phyloP scores from a whole-genome alignment of 805 yeast species.

The Yamadazyma philogaea region DNA sequence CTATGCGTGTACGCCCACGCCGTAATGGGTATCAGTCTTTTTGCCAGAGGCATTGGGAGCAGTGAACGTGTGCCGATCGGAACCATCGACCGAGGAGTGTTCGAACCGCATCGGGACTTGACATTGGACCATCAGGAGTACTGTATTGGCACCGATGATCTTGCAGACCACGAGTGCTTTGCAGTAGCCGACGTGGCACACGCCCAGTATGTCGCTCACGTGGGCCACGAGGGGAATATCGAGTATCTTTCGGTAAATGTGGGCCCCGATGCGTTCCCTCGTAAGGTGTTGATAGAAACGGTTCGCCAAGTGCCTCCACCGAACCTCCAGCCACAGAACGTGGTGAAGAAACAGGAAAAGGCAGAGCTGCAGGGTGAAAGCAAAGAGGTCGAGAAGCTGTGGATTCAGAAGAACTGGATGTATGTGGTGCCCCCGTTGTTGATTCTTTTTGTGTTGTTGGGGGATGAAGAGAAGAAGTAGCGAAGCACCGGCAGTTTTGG shows the following conservation, averaged over 20 bases:
- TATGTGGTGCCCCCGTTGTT: conserved; percentile 52
- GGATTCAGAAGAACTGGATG: conserved; percentile 62
- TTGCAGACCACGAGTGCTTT: conserved; percentile 31
- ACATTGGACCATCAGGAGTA: background rate
- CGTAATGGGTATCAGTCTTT: background rate
- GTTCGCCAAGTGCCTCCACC: conserved; percentile 21
- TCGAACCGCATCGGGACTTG: background rate
- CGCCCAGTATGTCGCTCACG: conserved; percentile 13
- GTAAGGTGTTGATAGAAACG: conserved; percentile 1
- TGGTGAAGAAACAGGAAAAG: conserved; percentile 6
- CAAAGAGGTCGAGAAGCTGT: conserved; percentile 37
- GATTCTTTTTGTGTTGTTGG: conserved; percentile 28
- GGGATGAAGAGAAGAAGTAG: conserved; percentile 16
- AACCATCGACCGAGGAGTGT: background rate
- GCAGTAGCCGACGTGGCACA: conserved; percentile 13
- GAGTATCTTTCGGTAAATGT: conserved; percentile 3
- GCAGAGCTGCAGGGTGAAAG: conserved; percentile 11
- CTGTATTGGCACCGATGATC: conserved; percentile 30
- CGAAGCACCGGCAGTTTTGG: no score
- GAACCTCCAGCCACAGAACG: conserved; percentile 24
- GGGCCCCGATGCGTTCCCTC: background rate
- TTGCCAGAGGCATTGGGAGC: background rate
- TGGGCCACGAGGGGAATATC: conserved; percentile 1
- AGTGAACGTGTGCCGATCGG: background rate
- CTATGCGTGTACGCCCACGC: background rate